Evolutionary conservation across 2,329 filamentous ascomycete species (phyloP).

Genomic region (Aspergillus transmontanensis): DNA sequence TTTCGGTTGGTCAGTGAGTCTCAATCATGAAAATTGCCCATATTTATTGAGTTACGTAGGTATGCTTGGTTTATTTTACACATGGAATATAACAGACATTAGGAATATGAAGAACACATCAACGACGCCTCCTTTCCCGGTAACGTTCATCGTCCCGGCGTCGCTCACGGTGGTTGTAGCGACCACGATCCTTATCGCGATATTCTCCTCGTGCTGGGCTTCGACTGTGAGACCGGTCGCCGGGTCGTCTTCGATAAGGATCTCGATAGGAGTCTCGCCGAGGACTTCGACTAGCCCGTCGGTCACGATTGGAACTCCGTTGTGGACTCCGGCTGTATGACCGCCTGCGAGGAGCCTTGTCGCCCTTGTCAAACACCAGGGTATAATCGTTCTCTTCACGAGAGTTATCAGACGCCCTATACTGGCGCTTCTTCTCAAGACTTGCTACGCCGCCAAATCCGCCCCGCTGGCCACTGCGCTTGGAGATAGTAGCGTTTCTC

Average conservation of each 20-base stretch:
- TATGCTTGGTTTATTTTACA: neutral
- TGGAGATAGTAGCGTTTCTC: conserved; percentile 82
- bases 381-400: conserved; percentile 61
- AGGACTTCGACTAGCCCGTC: conserved; percentile 33
- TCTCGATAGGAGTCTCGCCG: conserved; percentile 27
- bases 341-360: conserved; percentile 25
- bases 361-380: conserved; percentile 74
- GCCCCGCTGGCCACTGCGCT: conserved; percentile 67
- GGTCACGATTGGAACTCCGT: conserved; percentile 32
- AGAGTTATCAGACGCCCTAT: conserved; percentile 66
- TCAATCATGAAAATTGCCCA: neutral
- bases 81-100: neutral
- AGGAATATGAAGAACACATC: conserved; percentile 1
- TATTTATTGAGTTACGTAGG: neutral
- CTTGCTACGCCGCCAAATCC: conserved; percentile 90
- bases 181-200: conserved; percentile 40
- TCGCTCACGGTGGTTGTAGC: conserved; percentile 38
- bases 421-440: conserved; percentile 88
- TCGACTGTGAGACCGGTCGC: conserved; percentile 38
- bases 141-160: conserved; percentile 33
- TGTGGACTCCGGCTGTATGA: conserved; percentile 52
- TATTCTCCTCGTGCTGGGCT: conserved; percentile 31
- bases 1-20: neutral
- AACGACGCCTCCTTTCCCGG: conserved; percentile 29
- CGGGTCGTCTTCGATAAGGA: conserved; percentile 31